Evolutionary conservation across 2,329 filamentous ascomycete genomes (phyloP).

Genomic region (Alternaria longipes): DNA sequence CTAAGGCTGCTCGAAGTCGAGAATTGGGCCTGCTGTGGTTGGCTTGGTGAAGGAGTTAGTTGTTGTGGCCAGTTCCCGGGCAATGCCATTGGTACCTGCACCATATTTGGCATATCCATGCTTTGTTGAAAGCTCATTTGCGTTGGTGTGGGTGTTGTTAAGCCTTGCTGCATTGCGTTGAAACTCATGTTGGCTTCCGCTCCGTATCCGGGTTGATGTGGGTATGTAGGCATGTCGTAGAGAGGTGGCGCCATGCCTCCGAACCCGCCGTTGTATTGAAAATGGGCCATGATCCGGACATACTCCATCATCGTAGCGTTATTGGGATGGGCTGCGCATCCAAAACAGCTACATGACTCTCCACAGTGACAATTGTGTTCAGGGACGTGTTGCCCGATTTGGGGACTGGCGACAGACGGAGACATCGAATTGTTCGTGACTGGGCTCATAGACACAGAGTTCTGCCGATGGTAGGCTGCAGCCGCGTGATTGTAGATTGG

Average conservation of each 20-base stretch:
- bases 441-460: constrained; percentile 44
- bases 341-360: constrained; percentile 71
- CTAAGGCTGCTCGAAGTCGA: constrained; percentile 24
- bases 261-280: constrained; percentile 47
- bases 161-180: constrained; percentile 26
- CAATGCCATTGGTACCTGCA: constrained; percentile 24
- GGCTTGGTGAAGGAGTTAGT: constrained; percentile 22
- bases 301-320: constrained; percentile 69
- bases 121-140: constrained; percentile 36
- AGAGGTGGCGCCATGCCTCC: constrained; percentile 43
- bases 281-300: constrained; percentile 55
- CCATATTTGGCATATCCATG: constrained; percentile 30
- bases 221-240: constrained; percentile 48
- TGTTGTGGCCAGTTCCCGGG: constrained; percentile 37
- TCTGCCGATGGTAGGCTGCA: constrained; percentile 42
- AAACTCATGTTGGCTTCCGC: constrained; percentile 35
- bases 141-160: constrained; percentile 27
- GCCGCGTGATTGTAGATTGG: constrained; percentile 49
- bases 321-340: constrained; percentile 73
- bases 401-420: constrained; percentile 36
- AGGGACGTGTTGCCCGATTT: constrained; percentile 47
- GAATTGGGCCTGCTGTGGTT: constrained; percentile 26
- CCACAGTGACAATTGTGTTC: constrained; percentile 69
- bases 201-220: constrained; percentile 44
- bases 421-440: constrained; percentile 22